phyloP scores from a whole-genome alignment of 495 filamentous ascomycete species.

The Tuber aestivum region DNA sequence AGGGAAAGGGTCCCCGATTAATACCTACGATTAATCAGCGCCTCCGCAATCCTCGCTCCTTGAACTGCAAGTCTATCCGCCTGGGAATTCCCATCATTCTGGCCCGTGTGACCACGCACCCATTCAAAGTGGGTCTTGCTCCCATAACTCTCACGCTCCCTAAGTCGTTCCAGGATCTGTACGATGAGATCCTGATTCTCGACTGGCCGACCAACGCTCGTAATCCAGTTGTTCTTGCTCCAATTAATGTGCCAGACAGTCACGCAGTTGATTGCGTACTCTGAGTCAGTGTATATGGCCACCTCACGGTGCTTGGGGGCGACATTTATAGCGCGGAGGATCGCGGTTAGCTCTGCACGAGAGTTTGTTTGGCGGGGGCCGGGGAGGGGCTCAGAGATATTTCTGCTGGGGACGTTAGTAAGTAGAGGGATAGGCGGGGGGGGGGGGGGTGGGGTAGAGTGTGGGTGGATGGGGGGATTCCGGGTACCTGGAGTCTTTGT shows the following conservation, averaged over 20 bases:
- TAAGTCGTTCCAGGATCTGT: conserved; percentile 61
- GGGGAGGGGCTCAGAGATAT: conserved; percentile 72
- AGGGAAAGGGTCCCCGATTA: neutral
- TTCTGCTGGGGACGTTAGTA: conserved; percentile 51
- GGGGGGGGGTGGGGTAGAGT: too few relatives aligned
- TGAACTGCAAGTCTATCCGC: conserved; percentile 70
- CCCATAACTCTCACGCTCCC: conserved; percentile 57
- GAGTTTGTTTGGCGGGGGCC: conserved; percentile 84
- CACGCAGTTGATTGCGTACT: conserved; percentile 85
- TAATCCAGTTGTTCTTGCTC: conserved; percentile 74
- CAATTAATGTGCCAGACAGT: conserved; percentile 78
- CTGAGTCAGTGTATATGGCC: conserved; percentile 72
- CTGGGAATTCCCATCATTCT: conserved; percentile 34
- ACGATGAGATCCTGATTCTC: conserved; percentile 80
- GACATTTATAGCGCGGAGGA: conserved; percentile 73
- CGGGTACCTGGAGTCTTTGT: conserved; percentile 33
- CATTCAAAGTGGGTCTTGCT: conserved; percentile 68
- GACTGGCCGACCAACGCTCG: conserved; percentile 60
- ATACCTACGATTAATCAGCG: conserved; percentile 10
- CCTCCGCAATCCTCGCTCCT: conserved; percentile 45
- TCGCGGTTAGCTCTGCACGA: conserved; percentile 85
- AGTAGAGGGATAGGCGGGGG: conserved; percentile 18
- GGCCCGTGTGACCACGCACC: conserved; percentile 59
- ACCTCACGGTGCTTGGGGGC: conserved; percentile 55
- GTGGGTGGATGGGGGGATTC: neutral